A percentile compares a stretch with the other conserved stretches of the same genome.
These are phyloP conservation scores for Gymnopilus dilepis DNA, from an alignment of 768 basidiomycete species.

Conservation along the genomic window DNA sequence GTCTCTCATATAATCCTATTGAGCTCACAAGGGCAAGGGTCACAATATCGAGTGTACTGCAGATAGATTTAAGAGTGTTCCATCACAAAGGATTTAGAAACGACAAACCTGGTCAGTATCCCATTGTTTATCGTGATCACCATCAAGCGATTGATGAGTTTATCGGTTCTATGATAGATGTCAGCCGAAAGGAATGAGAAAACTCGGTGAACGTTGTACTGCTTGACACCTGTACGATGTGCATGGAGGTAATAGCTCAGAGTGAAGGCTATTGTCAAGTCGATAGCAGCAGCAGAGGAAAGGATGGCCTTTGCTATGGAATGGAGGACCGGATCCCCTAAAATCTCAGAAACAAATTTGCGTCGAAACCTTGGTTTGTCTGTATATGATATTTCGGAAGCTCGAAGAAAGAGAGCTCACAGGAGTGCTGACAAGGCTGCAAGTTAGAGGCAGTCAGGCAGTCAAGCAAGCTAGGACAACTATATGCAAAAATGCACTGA, in stretches of 20 bases:
- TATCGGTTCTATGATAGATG: conserved; percentile 14
- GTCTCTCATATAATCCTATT: too few relatives aligned
- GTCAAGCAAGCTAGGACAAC: not conserved
- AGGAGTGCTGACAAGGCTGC: conserved; percentile 11
- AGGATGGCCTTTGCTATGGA: conserved; percentile 11
- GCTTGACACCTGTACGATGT: conserved; percentile 16
- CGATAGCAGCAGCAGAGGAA: conserved; percentile 12
- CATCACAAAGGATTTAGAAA: not conserved
- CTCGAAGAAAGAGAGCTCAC: not conserved
- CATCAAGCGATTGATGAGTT: conserved; percentile 17
- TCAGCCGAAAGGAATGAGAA: not conserved
- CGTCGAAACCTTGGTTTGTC: not conserved
- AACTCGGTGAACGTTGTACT: not conserved
- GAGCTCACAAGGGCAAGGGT: conserved; percentile 11
- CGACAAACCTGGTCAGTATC: conserved; percentile 15
- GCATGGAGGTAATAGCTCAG: conserved; percentile 18
- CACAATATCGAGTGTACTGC: conserved; percentile 16
- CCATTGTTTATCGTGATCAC: conserved; percentile 20
- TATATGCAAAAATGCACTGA: too few relatives aligned
- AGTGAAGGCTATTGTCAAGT: conserved; percentile 15
- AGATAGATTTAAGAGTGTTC: not conserved
- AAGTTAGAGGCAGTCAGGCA: not conserved
- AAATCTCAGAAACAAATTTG: not conserved
- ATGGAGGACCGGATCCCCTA: conserved; percentile 2
- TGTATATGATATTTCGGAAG: not conserved